Evolutionary conservation across 768 basidiomycete species (phyloP).

Genomic region (Kondoa subrosea): DNA sequence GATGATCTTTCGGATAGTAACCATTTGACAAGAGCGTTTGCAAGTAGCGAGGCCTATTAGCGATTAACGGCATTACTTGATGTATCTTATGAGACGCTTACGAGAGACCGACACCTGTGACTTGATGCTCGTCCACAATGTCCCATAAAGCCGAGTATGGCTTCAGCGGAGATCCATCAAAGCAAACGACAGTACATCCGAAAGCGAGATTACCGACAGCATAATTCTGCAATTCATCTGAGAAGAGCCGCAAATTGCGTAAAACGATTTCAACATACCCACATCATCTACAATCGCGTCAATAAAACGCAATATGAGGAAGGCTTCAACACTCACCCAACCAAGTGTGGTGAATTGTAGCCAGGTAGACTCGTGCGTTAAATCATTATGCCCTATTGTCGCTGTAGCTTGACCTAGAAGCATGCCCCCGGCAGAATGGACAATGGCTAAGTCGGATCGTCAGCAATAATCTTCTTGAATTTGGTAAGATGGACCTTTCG

Average conservation of each 20-base stretch:
- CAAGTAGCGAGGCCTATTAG: slow-evolving; percentile 18
- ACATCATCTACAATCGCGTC: background rate
- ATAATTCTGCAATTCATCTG: too few relatives aligned
- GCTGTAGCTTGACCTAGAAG: slow-evolving; percentile 8
- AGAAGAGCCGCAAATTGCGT: too few relatives aligned
- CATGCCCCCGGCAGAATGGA: slow-evolving; percentile 20
- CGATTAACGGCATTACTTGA: slow-evolving; percentile 8
- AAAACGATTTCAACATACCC: too few relatives aligned
- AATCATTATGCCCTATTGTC: slow-evolving; percentile 6
- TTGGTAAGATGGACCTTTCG: too few relatives aligned
- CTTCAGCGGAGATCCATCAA: slow-evolving; percentile 19
- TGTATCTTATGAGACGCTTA: background rate
- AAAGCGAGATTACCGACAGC: slow-evolving; percentile 11
- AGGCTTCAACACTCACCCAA: background rate
- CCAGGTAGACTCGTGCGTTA: background rate
- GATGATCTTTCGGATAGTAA: slow-evolving; percentile 19
- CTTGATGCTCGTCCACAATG: slow-evolving; percentile 16
- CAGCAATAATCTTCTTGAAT: background rate
- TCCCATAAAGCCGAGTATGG: slow-evolving; percentile 17
- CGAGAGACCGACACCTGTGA: background rate
- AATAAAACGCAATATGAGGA: too few relatives aligned
- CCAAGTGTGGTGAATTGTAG: slow-evolving; percentile 21
- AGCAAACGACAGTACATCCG: slow-evolving; percentile 14
- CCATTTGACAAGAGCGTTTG: slow-evolving; percentile 15
- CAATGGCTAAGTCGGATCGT: slow-evolving; percentile 17